Base-by-base conservation (phyloP, 768 basidiomycete genomes). In the Tulasnella sp. region DNA sequence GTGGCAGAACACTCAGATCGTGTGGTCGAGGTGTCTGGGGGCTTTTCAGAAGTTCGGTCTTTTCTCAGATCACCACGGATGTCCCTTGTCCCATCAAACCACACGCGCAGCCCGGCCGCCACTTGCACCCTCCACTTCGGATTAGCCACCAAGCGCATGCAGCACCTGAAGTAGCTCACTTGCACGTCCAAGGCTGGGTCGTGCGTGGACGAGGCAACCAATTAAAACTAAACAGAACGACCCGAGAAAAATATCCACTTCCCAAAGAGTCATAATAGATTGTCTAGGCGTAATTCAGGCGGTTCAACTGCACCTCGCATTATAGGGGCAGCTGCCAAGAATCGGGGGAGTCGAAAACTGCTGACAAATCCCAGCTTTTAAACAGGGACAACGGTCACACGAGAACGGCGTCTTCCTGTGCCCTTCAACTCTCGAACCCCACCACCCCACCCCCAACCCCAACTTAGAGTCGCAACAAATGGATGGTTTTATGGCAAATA, bases 321-420 rank as follows among this genome's bases (percentile, higher is more conserved):
- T n/a, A n/a, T n/a, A n/a, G n/a, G n/a, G n/a, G n/a, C n/a, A n/a
- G n/a, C n/a, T n/a, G n/a, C n/a, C n/a, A n/a, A 46, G 18, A 46
- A 16, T 0, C n/a, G 54, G n/a, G 5, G 50, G 54, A 1, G 54
- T 54, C 54, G 54, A 54, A 46, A 54, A 9, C 7, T n/a, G 54
- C 54, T 54, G 54, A 54, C 54, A 24, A 54, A 54, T 54, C 54
- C 16, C 46, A 20, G 4, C 46, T 46, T 46, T 46, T 18, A 8
- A 69, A 69, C 64, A 69, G 64, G 64, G 31, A 69, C 64, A 28
- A 2, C 1, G 64, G 64, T 69, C 64, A 3, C 64, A 69, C 64
- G 64, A 20, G 6, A 34, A 37, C 64, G 64, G 64, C 64, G 64
- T 69, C 64, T 69, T 69, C 64, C 64, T 69, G 31, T 69, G 31